phyloP scores from a whole-genome alignment of 179 eudicot genomes.

The Silene vulgaris region DNA sequence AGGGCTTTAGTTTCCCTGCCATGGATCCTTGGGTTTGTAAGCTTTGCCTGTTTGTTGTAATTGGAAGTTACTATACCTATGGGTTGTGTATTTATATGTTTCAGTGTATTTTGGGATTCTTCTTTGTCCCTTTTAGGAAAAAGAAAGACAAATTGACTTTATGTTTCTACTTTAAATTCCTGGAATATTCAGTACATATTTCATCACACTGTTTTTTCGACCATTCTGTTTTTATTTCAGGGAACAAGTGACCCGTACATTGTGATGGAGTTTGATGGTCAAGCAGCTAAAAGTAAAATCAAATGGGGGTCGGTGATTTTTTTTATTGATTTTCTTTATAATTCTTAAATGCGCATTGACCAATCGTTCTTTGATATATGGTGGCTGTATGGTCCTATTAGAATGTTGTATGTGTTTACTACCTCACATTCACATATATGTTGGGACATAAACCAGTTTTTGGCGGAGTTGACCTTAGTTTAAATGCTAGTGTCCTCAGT shows the following conservation, averaged over 20 bases:
- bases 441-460: neutral
- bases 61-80: slow-evolving; percentile 2
- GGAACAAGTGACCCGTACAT: slow-evolving; percentile 98
- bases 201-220: neutral
- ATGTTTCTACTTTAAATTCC: neutral
- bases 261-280: slow-evolving; percentile 70
- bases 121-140: slow-evolving; percentile 1
- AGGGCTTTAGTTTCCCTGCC: slow-evolving; percentile 71
- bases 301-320: slow-evolving; percentile 81
- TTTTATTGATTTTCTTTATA: neutral
- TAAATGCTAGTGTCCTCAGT: neutral
- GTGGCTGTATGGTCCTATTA: slow-evolving; percentile 14
- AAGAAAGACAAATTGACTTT: neutral
- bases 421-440: neutral
- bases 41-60: neutral
- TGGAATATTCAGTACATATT: neutral
- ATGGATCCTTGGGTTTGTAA: slow-evolving; percentile 95
- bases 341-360: neutral
- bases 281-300: slow-evolving; percentile 70
- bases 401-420: neutral
- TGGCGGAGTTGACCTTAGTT: neutral
- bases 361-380: slow-evolving; percentile 1
- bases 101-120: neutral
- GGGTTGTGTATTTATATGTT: neutral
- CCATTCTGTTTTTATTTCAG: slow-evolving; percentile 37